Conservation (phyloP, 176 grass and related monocot genomes). For the Tillandsia fasciculata region DNA sequence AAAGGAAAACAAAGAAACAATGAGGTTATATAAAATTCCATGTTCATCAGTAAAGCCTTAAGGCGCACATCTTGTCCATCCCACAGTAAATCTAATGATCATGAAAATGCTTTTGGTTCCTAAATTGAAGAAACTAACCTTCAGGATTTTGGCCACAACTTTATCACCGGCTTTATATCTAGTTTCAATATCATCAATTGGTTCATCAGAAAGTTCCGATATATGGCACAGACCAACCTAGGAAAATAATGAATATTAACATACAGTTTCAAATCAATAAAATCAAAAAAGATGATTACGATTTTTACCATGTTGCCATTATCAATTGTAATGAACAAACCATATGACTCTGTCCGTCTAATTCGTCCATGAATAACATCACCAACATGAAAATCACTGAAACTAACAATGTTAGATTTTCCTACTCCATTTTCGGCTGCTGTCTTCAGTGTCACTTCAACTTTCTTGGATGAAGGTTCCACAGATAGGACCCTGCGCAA, state of each 20-base stretch:
- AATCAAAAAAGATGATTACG: not conserved
- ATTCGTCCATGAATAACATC: constrained; percentile 66
- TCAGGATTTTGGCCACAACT: constrained; percentile 77
- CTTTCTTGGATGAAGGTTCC: constrained; percentile 52
- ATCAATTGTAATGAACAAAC: constrained; percentile 69
- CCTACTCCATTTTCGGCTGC: constrained; percentile 26
- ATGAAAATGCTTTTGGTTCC: constrained; percentile 1
- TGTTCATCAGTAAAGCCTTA: not conserved
- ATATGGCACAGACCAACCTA: constrained; percentile 95
- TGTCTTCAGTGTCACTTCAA: constrained; percentile 73
- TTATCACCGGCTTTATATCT: constrained; percentile 64
- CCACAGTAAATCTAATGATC: not conserved
- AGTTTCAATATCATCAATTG: constrained; percentile 52
- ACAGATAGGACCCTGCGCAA: constrained; percentile 55
- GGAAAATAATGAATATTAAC: constrained; percentile 26
- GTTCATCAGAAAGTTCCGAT: constrained; percentile 87
- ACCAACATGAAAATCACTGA: constrained; percentile 56
- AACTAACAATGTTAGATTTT: constrained; percentile 31
- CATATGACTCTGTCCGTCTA: constrained; percentile 68
- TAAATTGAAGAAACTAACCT: constrained; percentile 36
- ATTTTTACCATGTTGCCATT: constrained; percentile 52
- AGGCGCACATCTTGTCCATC: not conserved
- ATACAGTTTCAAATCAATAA: not conserved
- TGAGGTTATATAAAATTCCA: constrained; percentile 4
- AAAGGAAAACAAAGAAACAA: constrained; percentile 7